These are phyloP conservation scores for Catharanthus roseus DNA, from an alignment of 257 asterid species.

Conservation along the genomic window DNA sequence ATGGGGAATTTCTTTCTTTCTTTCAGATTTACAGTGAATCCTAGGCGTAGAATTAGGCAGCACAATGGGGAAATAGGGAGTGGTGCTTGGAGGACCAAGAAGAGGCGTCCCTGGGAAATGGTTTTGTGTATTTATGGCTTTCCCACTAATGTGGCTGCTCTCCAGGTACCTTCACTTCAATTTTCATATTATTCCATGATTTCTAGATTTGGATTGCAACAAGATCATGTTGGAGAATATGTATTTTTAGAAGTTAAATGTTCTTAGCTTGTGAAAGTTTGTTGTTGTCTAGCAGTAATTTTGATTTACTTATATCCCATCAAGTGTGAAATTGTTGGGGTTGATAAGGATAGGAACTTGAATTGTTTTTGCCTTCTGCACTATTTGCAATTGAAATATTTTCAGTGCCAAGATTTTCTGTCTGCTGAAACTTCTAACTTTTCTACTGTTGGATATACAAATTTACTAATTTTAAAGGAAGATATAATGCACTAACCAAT, in stretches of 20 bases:
- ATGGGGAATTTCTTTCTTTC: neutral
- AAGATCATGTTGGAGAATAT: neutral
- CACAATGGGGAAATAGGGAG: conserved; percentile 82
- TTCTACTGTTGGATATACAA: neutral
- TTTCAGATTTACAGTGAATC: conserved; percentile 73
- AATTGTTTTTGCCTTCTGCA: neutral
- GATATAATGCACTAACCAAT: neutral
- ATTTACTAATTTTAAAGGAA: neutral
- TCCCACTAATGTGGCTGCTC: conserved; percentile 80
- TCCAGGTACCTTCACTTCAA: conserved; percentile 49
- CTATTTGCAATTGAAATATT: neutral
- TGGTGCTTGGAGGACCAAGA: conserved; percentile 88
- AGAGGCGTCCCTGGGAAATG: conserved; percentile 98
- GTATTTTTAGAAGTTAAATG: neutral
- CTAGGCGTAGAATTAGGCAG: conserved; percentile 86
- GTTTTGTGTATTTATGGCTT: conserved; percentile 89
- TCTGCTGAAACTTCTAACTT: neutral
- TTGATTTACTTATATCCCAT: neutral
- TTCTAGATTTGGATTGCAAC: neutral
- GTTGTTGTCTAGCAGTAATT: neutral
- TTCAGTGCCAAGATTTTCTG: neutral
- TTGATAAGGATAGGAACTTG: neutral
- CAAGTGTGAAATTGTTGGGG: neutral
- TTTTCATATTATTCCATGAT: neutral
- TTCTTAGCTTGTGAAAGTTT: neutral